Base-by-base conservation (phyloP, 495 filamentous ascomycete species). In the Clavariopsis aquatica region DNA sequence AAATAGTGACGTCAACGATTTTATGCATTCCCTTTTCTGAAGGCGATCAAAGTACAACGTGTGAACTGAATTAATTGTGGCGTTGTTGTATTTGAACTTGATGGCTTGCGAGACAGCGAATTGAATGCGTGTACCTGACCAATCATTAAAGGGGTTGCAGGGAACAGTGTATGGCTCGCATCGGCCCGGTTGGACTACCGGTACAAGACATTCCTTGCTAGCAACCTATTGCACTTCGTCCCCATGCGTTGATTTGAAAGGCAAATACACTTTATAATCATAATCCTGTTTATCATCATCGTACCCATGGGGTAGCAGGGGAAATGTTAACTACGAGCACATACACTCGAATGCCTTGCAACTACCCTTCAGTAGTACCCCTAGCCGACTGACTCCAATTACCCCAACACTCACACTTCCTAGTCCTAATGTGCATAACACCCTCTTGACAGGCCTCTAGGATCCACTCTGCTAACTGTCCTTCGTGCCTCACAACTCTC, bases 391-490 rank as follows among this genome's bases (percentile, higher is more conserved):
- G 17, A 2, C 34, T 29, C 60, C 60, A 63, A 26, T 49, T 23
- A 1, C 12, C 4, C 52, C 54, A 10, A 52, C 63, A 66, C 46
- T 17, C 26, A 52, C 63, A 60, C 8, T 26, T 49, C 41, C 28
- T 34, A 24, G 12, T 23, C 55, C 46, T 49, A 29, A 61, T 29
- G 57, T 67, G 64, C 49, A 67, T 31, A 24, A 67, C 49, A 6
- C 64, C 64, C n/a, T 20, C 23, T 29, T 13, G 26, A n/a, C n/a
- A 8, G 20, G 51, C 57, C 23, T 34, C 49, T 23, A 15, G 5
- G 6, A 66, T 31, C 64, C 64, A 66, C 10, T 51, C 57, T n/a
- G 47, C 56, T 49, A 57, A 61, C 51, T 61, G 34, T 36, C 56
- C 2, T 49, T 66, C 57, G 62, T 66, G 64, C 26, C 45, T 13